phyloP scores from a whole-genome alignment of 169 alveolate species.

The Plasmodium gonderi region DNA sequence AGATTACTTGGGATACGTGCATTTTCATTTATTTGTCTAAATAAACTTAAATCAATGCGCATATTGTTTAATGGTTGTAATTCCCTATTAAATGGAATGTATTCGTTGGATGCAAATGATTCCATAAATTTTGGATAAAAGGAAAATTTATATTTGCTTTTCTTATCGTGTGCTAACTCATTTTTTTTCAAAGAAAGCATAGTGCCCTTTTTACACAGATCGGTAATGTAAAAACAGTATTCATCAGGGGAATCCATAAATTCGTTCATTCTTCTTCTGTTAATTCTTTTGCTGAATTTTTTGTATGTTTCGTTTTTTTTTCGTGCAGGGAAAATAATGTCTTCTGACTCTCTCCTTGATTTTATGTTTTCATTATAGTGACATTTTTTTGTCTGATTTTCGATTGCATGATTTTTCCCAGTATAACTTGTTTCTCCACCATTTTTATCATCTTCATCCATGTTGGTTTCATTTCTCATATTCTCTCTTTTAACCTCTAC shows the following conservation, averaged over 20 bases:
- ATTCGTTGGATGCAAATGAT: neutral
- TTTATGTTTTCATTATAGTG: neutral
- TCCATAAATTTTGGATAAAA: conserved; percentile 13
- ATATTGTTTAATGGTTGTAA: conserved; percentile 22
- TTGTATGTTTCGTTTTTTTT: conserved; percentile 64
- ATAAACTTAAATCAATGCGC: neutral
- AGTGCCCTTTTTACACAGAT: conserved; percentile 64
- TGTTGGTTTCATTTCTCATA: neutral
- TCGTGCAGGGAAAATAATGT: conserved; percentile 14
- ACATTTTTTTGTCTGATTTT: neutral
- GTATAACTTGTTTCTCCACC: neutral
- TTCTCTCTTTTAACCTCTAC: neutral
- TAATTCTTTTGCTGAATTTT: conserved; percentile 64
- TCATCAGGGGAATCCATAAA: conserved; percentile 47
- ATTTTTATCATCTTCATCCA: neutral
- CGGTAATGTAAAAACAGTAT: conserved; percentile 64
- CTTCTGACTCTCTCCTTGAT: conserved; percentile 23
- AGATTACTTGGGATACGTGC: neutral
- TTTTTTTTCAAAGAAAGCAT: conserved; percentile 54
- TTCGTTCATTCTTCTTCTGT: conserved; percentile 34
- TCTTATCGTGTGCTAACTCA: conserved; percentile 15
- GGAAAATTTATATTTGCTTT: conserved; percentile 9
- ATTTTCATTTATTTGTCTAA: conserved; percentile 25
- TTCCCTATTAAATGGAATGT: neutral
- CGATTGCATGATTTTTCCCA: too few species aligned